Evolutionary conservation across 116 monocot species (phyloP).

Genomic region (Trichopus zeylanicus): DNA sequence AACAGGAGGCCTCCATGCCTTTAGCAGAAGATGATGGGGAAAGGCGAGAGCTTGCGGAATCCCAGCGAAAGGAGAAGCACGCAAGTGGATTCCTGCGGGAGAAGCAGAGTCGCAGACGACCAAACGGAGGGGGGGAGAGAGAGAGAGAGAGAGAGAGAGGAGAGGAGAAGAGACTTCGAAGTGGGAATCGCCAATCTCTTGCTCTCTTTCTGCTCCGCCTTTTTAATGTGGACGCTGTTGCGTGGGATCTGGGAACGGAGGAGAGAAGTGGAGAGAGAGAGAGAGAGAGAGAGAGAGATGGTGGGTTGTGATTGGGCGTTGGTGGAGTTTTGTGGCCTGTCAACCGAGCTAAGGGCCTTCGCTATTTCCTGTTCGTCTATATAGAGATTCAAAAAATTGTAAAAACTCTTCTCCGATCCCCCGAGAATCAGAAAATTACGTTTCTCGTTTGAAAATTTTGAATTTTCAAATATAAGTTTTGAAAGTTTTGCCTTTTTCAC

Average conservation of each 20-base stretch:
- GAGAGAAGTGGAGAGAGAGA: background rate
- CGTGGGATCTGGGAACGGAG: background rate
- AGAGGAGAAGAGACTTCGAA: background rate
- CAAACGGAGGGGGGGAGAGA: background rate
- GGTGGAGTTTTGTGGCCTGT: slow-evolving; percentile 11
- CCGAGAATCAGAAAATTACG: background rate
- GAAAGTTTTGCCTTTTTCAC: no score
- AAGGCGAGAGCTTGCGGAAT: background rate
- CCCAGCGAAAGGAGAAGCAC: background rate
- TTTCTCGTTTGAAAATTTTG: background rate
- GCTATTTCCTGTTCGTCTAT: background rate
- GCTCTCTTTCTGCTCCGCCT: background rate
- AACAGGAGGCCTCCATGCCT: background rate
- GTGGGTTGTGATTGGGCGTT: slow-evolving; percentile 1
- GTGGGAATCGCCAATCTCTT: no score
- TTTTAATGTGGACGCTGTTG: background rate
- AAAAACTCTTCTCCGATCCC: background rate
- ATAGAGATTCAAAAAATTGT: background rate
- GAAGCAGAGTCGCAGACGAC: background rate
- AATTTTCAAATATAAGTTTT: no score
- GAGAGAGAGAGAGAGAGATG: slow-evolving; percentile 5
- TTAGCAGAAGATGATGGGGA: background rate
- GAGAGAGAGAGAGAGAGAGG: slow-evolving; percentile 1
- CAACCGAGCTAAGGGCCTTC: background rate
- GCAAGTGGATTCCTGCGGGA: background rate